Conservation (phyloP, 768 basidiomycete genomes). For the Leccinum olivaceopallidum region DNA sequence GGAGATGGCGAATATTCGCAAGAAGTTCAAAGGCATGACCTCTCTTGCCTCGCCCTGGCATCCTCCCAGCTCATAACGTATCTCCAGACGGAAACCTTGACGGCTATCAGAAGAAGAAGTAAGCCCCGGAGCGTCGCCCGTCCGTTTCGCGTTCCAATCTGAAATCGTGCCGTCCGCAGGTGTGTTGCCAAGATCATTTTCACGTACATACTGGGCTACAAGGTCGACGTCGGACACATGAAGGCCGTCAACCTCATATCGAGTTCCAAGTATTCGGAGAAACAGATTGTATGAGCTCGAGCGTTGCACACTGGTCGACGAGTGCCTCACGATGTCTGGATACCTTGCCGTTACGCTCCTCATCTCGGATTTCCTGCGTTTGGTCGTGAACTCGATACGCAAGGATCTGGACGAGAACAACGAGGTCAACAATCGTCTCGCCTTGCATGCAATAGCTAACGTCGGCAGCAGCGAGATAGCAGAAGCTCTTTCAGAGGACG, state of each 20-base stretch:
- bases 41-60: constrained; percentile 9
- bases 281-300: constrained; percentile 84
- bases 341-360: constrained; percentile 96
- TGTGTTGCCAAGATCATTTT: constrained; percentile 99
- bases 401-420: constrained; percentile 95
- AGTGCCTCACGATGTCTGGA: constrained; percentile 40
- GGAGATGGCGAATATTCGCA: constrained; percentile 99
- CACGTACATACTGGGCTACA: constrained; percentile 98
- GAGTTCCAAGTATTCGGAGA: constrained; percentile 94
- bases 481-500: constrained; percentile 90
- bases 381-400: constrained; percentile 97
- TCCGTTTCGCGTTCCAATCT: constrained; percentile 16
- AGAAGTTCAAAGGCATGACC: constrained; percentile 90
- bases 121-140: constrained; percentile 27
- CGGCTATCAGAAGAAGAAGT: constrained; percentile 94
- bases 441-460: constrained; percentile 97
- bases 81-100: constrained; percentile 77
- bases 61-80: constrained; percentile 5
- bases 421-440: constrained; percentile 94
- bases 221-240: constrained; percentile 99
- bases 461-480: constrained; percentile 99
- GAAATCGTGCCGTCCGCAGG: constrained; percentile 41
- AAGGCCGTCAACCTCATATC: constrained; percentile 98
- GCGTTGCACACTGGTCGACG: background rate
- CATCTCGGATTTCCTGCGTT: constrained; percentile 92